These are phyloP conservation scores for Pyrenophora seminiperda DNA, from an alignment of 2,329 filamentous ascomycete species.

Conservation along the genomic window DNA sequence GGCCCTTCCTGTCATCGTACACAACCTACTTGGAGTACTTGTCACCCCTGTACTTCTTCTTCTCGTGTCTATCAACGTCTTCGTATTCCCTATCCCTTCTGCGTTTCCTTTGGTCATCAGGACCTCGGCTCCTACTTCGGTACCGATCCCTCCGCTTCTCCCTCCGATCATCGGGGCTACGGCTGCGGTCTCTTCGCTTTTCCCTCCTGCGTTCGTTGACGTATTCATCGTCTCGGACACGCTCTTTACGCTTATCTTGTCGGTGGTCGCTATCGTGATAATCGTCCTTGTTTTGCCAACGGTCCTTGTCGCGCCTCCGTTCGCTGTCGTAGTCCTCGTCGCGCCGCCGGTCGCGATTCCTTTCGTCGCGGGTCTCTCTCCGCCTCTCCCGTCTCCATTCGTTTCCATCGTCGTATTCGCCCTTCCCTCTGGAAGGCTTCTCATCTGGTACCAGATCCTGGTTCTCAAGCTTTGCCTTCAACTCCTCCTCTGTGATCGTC, in stretches of 20 bases:
- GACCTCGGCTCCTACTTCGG: slow-evolving; percentile 33
- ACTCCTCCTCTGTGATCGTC: slow-evolving; percentile 65
- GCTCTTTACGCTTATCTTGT: slow-evolving; percentile 24
- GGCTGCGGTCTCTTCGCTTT: slow-evolving; percentile 24
- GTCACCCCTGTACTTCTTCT: slow-evolving; percentile 25
- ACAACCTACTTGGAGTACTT: slow-evolving; percentile 11
- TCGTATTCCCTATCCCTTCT: slow-evolving; percentile 33
- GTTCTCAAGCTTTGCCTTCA: slow-evolving; percentile 58
- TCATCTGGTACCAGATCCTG: slow-evolving; percentile 53
- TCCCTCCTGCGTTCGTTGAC: slow-evolving; percentile 20
- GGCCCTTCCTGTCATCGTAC: too few species aligned
- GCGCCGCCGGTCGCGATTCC: slow-evolving; percentile 23
- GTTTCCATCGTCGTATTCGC: slow-evolving; percentile 22
- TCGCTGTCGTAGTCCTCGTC: slow-evolving; percentile 31
- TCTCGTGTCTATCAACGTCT: slow-evolving; percentile 27
- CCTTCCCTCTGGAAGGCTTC: slow-evolving; percentile 28
- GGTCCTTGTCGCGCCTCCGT: slow-evolving; percentile 22
- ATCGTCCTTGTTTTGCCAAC: slow-evolving; percentile 24
- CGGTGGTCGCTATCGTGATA: slow-evolving; percentile 30
- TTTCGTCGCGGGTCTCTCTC: slow-evolving; percentile 18
- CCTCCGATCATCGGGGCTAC: slow-evolving; percentile 36
- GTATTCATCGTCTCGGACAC: slow-evolving; percentile 21
- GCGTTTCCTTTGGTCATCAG: slow-evolving; percentile 32
- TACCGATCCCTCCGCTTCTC: slow-evolving; percentile 30
- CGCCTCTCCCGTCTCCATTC: slow-evolving; percentile 27